A percentile compares a stretch with the other conserved stretches of the same genome.
These are phyloP conservation scores for Taxillus chinensis DNA, from an alignment of 164 flowering plant species.

Conservation along the genomic window DNA sequence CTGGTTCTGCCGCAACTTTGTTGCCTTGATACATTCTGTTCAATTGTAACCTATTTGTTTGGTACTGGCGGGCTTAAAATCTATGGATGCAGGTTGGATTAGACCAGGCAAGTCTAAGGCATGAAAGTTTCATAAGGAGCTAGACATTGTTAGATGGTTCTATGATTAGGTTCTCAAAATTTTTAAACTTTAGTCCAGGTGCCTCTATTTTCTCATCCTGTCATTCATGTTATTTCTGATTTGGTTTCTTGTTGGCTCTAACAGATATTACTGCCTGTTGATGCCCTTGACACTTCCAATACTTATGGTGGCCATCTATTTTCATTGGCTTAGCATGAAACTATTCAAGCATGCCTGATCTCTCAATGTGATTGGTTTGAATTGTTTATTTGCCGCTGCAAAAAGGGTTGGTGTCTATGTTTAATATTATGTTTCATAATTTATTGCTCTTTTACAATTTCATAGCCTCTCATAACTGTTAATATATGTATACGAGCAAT, in stretches of 20 bases:
- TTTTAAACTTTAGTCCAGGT: too few species aligned
- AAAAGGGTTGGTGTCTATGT: too few species aligned
- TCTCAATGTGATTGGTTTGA: conserved; percentile 1
- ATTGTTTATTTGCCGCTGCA: background rate
- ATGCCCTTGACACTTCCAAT: conserved; percentile 75
- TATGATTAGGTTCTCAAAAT: too few species aligned
- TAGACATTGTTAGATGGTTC: background rate
- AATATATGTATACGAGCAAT: too few species aligned
- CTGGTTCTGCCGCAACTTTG: background rate
- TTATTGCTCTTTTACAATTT: too few species aligned
- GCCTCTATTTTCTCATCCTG: background rate
- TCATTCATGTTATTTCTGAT: background rate
- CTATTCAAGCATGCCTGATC: conserved; percentile 76
- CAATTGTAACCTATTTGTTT: background rate
- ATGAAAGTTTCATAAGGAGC: background rate
- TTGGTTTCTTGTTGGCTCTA: background rate
- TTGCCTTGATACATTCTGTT: background rate
- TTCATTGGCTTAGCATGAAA: conserved; percentile 95
- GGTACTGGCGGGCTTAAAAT: background rate
- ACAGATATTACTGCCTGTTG: conserved; percentile 72
- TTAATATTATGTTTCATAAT: too few species aligned
- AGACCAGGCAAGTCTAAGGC: background rate
- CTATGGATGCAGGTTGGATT: background rate
- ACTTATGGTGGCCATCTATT: conserved; percentile 57
- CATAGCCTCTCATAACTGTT: too few species aligned